These are phyloP conservation scores for Macadamia tetraphylla DNA, from an alignment of 164 flowering plant genomes.

Conservation along the genomic window DNA sequence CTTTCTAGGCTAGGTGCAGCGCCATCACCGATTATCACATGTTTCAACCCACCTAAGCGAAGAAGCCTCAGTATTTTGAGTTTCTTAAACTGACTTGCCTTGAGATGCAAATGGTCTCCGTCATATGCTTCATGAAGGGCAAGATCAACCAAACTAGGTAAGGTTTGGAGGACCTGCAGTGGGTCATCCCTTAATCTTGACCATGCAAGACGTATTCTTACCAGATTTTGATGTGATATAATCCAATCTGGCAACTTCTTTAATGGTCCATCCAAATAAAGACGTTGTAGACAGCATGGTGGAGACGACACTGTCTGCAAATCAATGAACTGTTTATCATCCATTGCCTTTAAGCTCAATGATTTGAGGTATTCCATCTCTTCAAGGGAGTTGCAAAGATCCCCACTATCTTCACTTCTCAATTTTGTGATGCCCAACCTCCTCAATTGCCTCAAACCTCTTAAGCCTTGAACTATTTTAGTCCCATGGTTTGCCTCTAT, in stretches of 20 bases:
- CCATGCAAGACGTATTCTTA: not conserved
- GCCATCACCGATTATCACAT: not conserved
- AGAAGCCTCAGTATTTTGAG: not conserved
- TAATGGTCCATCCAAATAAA: not conserved
- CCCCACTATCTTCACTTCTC: not conserved
- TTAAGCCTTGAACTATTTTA: not conserved
- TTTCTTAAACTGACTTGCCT: not conserved
- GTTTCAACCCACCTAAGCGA: not conserved
- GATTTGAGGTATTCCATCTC: not conserved
- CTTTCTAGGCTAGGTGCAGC: not conserved
- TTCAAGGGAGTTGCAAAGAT: not conserved
- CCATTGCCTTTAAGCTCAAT: not conserved
- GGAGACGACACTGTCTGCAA: not conserved
- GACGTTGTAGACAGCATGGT: not conserved
- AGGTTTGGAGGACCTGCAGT: not conserved
- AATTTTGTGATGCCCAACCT: not conserved
- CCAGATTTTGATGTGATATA: not conserved
- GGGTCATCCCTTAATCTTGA: not conserved
- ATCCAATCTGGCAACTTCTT: constrained; percentile 3
- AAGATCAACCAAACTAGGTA: not conserved
- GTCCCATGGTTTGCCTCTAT: not conserved
- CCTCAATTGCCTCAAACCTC: constrained; percentile 1
- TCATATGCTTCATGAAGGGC: not conserved
- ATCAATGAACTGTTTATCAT: not conserved
- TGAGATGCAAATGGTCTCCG: too few species aligned